phyloP scores from a whole-genome alignment of 306 rosid species.

The Malus sylvestris region DNA sequence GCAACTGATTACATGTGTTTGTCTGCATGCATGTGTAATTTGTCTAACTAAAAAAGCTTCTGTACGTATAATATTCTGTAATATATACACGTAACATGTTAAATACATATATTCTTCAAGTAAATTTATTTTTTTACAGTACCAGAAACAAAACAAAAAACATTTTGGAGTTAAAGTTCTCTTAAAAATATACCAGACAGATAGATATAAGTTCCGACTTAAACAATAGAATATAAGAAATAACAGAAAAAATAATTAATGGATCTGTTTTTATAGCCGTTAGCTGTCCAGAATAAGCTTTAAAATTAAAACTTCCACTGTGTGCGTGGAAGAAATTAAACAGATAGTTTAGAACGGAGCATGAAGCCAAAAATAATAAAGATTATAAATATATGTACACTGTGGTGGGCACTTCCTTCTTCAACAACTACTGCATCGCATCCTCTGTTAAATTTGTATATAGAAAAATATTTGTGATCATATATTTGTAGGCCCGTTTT shows the following conservation, averaged over 20 bases:
- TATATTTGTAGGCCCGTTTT: slow-evolving; percentile 16
- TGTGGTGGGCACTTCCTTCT: background rate
- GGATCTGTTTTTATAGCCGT: background rate
- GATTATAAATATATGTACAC: background rate
- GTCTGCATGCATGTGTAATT: background rate
- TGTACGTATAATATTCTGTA: background rate
- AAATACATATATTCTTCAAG: background rate
- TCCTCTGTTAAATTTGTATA: background rate
- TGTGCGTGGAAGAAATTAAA: background rate
- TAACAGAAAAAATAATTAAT: background rate
- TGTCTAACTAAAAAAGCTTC: background rate
- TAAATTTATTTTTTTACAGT: no score
- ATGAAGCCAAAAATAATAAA: background rate
- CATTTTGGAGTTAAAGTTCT: background rate
- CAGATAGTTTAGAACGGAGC: background rate
- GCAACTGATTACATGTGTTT: background rate
- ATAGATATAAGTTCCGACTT: background rate
- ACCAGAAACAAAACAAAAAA: background rate
- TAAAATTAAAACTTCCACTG: background rate
- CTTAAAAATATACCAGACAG: background rate
- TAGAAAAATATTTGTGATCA: slow-evolving; percentile 2
- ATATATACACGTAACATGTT: background rate
- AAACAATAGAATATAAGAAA: background rate
- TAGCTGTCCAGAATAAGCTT: background rate
- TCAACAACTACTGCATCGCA: slow-evolving; percentile 6